phyloP scores from a whole-genome alignment of 1,139 yeast genomes.

The Magnusiomyces sp. region DNA sequence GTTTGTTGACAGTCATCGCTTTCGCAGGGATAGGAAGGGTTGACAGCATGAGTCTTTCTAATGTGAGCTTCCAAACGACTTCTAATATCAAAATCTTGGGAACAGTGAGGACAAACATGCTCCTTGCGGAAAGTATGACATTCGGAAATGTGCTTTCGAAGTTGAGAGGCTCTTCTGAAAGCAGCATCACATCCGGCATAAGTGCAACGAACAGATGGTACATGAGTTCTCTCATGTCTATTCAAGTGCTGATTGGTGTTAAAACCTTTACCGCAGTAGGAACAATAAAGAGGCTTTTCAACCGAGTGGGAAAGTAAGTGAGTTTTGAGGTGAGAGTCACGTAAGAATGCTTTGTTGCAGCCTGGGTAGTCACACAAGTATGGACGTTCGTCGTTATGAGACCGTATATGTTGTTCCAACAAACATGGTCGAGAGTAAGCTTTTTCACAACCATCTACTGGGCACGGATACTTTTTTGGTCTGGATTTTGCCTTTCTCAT shows the following conservation, averaged over 20 bases:
- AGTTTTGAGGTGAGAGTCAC: slow-evolving; percentile 72
- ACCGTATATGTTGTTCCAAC: slow-evolving; percentile 62
- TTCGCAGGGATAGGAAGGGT: slow-evolving; percentile 39
- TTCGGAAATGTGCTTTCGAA: slow-evolving; percentile 61
- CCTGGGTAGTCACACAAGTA: slow-evolving; percentile 47
- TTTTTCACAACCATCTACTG: slow-evolving; percentile 58
- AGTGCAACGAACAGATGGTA: slow-evolving; percentile 56
- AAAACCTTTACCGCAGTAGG: slow-evolving; percentile 74
- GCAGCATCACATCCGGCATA: slow-evolving; percentile 54
- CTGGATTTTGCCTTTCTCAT: slow-evolving; percentile 30
- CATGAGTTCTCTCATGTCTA: slow-evolving; percentile 74
- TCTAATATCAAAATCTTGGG: slow-evolving; percentile 30
- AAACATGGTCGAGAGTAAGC: slow-evolving; percentile 76
- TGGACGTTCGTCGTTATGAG: slow-evolving; percentile 77
- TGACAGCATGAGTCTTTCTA: slow-evolving; percentile 14
- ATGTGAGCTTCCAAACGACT: slow-evolving; percentile 30
- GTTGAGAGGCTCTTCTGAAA: slow-evolving; percentile 71
- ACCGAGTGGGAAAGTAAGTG: slow-evolving; percentile 53
- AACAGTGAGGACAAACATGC: slow-evolving; percentile 28
- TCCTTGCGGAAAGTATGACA: slow-evolving; percentile 40
- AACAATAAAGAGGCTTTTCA: slow-evolving; percentile 67
- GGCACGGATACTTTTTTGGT: slow-evolving; percentile 53
- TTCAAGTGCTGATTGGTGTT: slow-evolving; percentile 73
- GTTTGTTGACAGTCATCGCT: slow-evolving; percentile 52
- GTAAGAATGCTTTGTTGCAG: slow-evolving; percentile 59